Base-by-base conservation (phyloP, 176 grass and related monocot species). In the Panicum miliaceum region DNA sequence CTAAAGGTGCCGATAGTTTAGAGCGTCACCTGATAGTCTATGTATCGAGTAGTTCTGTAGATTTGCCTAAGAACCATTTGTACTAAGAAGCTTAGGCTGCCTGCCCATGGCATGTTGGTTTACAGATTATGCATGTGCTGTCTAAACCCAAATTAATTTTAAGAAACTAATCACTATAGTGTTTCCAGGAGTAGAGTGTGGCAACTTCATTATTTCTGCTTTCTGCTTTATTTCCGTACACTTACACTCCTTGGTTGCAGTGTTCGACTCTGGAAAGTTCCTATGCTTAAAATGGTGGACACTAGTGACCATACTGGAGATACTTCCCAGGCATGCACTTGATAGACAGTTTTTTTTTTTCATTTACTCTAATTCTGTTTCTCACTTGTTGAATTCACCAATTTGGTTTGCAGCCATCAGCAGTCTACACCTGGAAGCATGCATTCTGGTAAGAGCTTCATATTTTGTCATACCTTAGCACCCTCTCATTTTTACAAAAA, bases 361-460 rank as follows among this genome's bases (percentile, higher is more conserved):
- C 19, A 26, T 82, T 82, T 66, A 26, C 65, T 66, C 57, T 73
- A 54, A 63, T 43, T 29, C 5, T 12, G 20, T 86, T 91, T 82
- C 51, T 85, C 32, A 82, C 82, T 41, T 89, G 10, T 74, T 76
- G 35, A 69, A 64, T 59, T 82, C 15, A 29, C 34, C 52, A 32
- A 74, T 93, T 72, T 68, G 37, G 37, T 77, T 91, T 93, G 48
- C 77, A 98, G 96, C 93, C 96, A 2, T 81, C 81, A 73, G 93
- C 89, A 36, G 78, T 90, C 26, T 98, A 94, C 87, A 92, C 91
- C 42, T 95, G 96, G 93, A 98, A 95, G 81, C 91, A 98, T 90
- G 91, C 96, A 64, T 98, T 98, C 78, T 92, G 93, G 96, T 95
- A 63, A 87, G 85, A 46, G 64, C 18, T 61, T 19, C 23, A 45